Evolutionary conservation across 23 red algal species (phyloP).

Genomic region (Gracilaria caudata): DNA sequence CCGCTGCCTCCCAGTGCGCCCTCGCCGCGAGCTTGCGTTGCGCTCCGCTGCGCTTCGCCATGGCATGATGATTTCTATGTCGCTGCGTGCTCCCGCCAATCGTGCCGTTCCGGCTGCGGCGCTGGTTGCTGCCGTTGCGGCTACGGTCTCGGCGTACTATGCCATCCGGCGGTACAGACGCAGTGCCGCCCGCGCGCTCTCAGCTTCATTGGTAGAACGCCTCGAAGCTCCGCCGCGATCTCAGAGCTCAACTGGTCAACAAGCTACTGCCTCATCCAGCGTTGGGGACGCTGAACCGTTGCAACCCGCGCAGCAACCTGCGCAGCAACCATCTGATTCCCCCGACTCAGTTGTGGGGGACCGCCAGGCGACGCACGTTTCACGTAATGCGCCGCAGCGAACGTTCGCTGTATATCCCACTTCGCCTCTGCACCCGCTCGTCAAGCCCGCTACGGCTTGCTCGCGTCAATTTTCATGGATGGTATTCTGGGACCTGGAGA

Average conservation of each 20-base stretch:
- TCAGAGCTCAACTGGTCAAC: no score
- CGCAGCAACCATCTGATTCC: no score
- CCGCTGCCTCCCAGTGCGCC: background rate
- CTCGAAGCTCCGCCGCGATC: no score
- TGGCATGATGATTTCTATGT: background rate
- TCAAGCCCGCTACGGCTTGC: background rate
- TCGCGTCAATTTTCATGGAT: slow-evolving; percentile 12
- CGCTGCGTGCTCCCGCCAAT: background rate
- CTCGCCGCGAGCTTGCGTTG: background rate
- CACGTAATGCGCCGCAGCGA: background rate
- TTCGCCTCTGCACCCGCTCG: background rate
- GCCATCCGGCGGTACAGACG: background rate
- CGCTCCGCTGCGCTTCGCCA: background rate
- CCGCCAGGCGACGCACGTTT: no score
- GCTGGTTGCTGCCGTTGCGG: background rate
- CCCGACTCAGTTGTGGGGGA: no score
- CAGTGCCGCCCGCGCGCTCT: background rate
- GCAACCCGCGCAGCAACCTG: no score
- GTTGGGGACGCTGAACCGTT: no score
- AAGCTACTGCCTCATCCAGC: no score
- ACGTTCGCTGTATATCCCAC: background rate
- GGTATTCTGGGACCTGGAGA: slow-evolving; percentile 67
- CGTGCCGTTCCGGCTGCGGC: background rate
- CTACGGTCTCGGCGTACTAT: background rate
- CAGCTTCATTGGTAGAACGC: background rate